These are phyloP conservation scores for Cornus suecica DNA, from an alignment of 148 eudicot species.

Conservation along the genomic window DNA sequence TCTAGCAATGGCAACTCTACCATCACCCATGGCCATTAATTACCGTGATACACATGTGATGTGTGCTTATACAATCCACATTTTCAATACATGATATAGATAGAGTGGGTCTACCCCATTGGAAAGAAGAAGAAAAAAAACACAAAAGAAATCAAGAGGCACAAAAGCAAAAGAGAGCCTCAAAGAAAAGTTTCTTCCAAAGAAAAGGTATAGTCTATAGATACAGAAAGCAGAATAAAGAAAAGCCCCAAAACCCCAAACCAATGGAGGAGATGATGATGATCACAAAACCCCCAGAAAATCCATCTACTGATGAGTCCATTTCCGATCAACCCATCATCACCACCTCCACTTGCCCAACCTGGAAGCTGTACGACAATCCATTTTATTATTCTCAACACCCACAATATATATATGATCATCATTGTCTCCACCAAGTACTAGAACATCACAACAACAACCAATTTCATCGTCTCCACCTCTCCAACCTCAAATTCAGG, in stretches of 20 bases:
- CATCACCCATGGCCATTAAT: too few species aligned
- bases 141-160: conserved; percentile 11
- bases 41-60: too few species aligned
- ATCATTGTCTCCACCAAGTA: conserved; percentile 11
- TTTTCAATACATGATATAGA: conserved; percentile 13
- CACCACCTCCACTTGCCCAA: conserved; percentile 37
- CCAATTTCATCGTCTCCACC: conserved; percentile 35
- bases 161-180: conserved; percentile 21
- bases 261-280: conserved; percentile 31
- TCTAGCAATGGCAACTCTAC: neutral
- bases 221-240: conserved; percentile 1
- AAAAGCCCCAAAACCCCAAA: conserved; percentile 4
- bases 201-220: neutral
- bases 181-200: conserved; percentile 11
- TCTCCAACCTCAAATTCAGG: conserved; percentile 37
- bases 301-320: conserved; percentile 15
- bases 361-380: conserved; percentile 76
- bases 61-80: conserved; percentile 19
- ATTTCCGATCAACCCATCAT: conserved; percentile 23
- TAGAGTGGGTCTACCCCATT: conserved; percentile 32
- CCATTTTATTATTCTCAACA: conserved; percentile 48
- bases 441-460: neutral
- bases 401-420: conserved; percentile 17
- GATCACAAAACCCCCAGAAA: conserved; percentile 28
- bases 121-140: conserved; percentile 7